phyloP scores from a whole-genome alignment of 1,139 yeast genomes.

The Suhomyces maxii region DNA sequence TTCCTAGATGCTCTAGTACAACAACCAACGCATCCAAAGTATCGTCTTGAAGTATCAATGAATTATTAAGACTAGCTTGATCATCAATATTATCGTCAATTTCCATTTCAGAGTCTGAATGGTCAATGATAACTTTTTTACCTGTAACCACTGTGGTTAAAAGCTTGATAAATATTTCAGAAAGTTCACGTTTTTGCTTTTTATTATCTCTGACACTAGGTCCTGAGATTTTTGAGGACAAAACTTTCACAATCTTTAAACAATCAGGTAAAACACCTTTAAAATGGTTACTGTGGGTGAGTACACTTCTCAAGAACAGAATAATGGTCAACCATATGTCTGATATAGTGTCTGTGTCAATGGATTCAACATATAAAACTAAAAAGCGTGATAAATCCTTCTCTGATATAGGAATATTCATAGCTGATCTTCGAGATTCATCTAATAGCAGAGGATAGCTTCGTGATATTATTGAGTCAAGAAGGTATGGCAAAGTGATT shows the following conservation, averaged over 20 bases:
- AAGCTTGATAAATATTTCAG: conserved; percentile 61
- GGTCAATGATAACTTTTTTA: conserved; percentile 11
- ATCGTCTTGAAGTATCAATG: conserved; percentile 30
- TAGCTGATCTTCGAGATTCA: conserved; percentile 40
- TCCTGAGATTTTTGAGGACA: conserved; percentile 57
- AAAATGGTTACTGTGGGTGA: conserved; percentile 49
- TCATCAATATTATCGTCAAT: conserved; percentile 11
- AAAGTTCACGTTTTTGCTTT: conserved; percentile 61
- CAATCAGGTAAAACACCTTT: conserved; percentile 52
- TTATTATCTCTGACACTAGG: conserved; percentile 63
- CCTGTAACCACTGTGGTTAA: conserved; percentile 35
- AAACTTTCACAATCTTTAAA: conserved; percentile 48
- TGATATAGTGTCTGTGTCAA: conserved; percentile 74
- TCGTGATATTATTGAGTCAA: conserved; percentile 51
- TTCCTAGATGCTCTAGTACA: conserved; percentile 42
- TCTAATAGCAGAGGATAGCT: conserved; percentile 33
- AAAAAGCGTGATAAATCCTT: conserved; percentile 51
- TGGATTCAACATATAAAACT: conserved; percentile 56
- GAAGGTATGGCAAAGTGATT: conserved; percentile 65
- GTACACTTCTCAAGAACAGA: conserved; percentile 59
- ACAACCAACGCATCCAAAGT: conserved; percentile 35
- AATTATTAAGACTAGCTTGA: conserved; percentile 3
- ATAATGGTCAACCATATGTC: conserved; percentile 68
- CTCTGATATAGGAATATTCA: conserved; percentile 44
- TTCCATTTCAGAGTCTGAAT: conserved; percentile 8